Conservation (phyloP, 176 grass and related monocot species). For the Phyllostachys edulis region DNA sequence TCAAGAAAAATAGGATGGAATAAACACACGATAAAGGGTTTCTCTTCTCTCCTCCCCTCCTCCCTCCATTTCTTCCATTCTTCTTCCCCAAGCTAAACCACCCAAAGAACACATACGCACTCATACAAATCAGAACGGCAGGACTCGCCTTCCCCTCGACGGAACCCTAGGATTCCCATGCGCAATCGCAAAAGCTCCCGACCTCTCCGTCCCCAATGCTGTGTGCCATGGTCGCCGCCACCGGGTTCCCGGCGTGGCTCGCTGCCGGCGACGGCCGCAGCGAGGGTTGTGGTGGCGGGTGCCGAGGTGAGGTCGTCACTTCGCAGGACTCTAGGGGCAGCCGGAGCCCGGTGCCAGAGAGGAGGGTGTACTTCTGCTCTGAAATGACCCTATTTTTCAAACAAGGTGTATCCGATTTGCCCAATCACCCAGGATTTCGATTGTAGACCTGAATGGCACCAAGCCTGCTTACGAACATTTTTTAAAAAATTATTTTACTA, state of each 20-base stretch:
- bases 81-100: background rate
- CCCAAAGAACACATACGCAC: background rate
- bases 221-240: conserved; percentile 12
- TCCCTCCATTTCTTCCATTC: background rate
- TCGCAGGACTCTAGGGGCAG: conserved; percentile 28
- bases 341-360: background rate
- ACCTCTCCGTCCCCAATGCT: conserved; percentile 38
- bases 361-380: conserved; percentile 46
- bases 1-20: no score
- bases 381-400: background rate
- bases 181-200: background rate
- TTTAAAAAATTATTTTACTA: no score
- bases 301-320: conserved; percentile 36
- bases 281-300: background rate
- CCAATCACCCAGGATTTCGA: no score
- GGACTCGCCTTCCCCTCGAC: background rate
- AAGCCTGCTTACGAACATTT: no score
- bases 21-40: background rate
- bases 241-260: conserved; percentile 29
- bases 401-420: no score
- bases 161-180: background rate
- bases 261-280: background rate
- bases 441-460: no score
- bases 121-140: background rate
- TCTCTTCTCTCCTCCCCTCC: background rate